phyloP scores from a whole-genome alignment of 768 basidiomycete species.

The Scleroderma bovista region DNA sequence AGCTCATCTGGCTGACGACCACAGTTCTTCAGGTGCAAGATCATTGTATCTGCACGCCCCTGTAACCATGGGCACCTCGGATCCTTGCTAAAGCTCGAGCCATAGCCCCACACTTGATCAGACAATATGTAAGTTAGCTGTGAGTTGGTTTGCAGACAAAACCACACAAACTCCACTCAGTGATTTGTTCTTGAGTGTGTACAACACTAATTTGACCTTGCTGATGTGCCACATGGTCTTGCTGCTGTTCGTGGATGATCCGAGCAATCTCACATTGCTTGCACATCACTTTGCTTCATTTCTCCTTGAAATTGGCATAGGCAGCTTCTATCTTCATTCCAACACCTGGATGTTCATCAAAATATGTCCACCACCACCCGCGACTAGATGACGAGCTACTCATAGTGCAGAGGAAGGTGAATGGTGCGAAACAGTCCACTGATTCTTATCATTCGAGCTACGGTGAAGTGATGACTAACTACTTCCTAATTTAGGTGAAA shows the following conservation, averaged over 20 bases:
- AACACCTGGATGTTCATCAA: not conserved
- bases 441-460: not conserved
- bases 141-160: not conserved
- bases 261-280: not conserved
- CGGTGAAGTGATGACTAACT: too few species aligned
- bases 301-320: not conserved
- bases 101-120: not conserved
- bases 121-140: not conserved
- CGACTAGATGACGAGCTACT: not conserved
- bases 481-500: not conserved
- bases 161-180: not conserved
- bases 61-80: not conserved
- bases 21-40: conserved; percentile 1
- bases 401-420: not conserved
- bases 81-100: not conserved
- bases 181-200: not conserved
- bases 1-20: not conserved
- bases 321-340: not conserved
- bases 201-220: not conserved
- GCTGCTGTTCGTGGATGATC: not conserved
- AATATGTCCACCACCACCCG: not conserved
- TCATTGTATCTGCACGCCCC: not conserved
- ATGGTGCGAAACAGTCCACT: not conserved
- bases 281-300: not conserved
- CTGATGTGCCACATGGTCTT: not conserved